Evolutionary conservation across 2,329 filamentous ascomycete genomes (phyloP), one percentile per base, ranked within the genome.

Genomic region (Xylariales sp.): DNA sequence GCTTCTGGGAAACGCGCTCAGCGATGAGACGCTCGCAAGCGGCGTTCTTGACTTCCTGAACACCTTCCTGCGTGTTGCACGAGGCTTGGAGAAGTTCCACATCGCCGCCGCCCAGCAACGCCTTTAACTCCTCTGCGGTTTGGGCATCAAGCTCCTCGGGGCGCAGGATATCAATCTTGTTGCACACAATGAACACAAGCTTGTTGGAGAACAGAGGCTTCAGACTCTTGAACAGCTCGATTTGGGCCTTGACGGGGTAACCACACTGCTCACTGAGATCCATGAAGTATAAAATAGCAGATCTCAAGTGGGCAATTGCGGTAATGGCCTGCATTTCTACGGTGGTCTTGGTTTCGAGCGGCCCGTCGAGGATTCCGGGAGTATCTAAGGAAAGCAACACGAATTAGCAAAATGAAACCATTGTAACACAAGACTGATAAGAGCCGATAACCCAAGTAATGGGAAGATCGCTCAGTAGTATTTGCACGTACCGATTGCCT

Each of bases 321-420:
- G 91, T 97, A 51, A 98, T 96, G 45, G 86, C 86, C 72, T 97
- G 93, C 88, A 97, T 97, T 67, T 98, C 93, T 59, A 98, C 98
- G 4, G 93, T 97, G 69, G 96, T 95, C 93, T 97, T 98, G 70
- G 97, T 93, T 67, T 97, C 93, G 7, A 98, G 79, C 24, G 91
- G 90, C 62, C 98, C 93, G 54, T 98, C 93, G 44, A 98, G 71
- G 51, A 98, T 95, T 73, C 93, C 93, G n/a, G 91, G 91, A 10
- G 93, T 98, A 66, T 40, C n/a, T n/a, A n/a, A n/a, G n/a, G n/a
- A n/a, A n/a, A n/a, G n/a, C n/a, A n/a, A n/a, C n/a, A n/a, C n/a
- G n/a, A n/a, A n/a, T n/a, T n/a, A n/a, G n/a, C n/a, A n/a, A n/a
- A n/a, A n/a, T n/a, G n/a, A n/a, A n/a, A n/a, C n/a, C n/a, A n/a